phyloP scores from a whole-genome alignment of 2,329 filamentous ascomycete species.

The Graphilbum ipis-grandicollis region DNA sequence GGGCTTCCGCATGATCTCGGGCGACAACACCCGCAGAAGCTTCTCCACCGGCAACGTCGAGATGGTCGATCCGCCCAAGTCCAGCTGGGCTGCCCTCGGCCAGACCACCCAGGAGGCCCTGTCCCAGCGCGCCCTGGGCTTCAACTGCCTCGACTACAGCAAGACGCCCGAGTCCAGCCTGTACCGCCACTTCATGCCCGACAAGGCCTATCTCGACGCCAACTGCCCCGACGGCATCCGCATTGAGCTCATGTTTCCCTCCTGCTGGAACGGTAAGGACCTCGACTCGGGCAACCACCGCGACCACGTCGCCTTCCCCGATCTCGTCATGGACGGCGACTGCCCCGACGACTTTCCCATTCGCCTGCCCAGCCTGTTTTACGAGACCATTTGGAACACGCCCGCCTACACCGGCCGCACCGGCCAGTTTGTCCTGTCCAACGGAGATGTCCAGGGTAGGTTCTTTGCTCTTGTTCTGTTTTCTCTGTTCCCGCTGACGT shows the following conservation, averaged over 20 bases:
- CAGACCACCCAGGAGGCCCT: conserved; percentile 51
- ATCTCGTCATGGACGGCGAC: conserved; percentile 54
- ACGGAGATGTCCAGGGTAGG: conserved; percentile 58
- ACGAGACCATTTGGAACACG: conserved; percentile 72
- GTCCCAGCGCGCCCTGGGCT: conserved; percentile 67
- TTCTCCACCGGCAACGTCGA: conserved; percentile 54
- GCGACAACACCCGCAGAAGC: conserved; percentile 47
- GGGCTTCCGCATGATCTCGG: conserved; percentile 69
- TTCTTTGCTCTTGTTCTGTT: not conserved
- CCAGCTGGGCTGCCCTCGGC: conserved; percentile 46
- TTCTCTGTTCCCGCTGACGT: conserved; percentile 3
- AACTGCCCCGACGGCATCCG: conserved; percentile 72
- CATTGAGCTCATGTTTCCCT: conserved; percentile 74
- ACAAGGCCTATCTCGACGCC: conserved; percentile 61
- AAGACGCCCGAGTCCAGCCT: conserved; percentile 51
- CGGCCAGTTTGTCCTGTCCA: conserved; percentile 59
- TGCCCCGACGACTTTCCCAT: conserved; percentile 55
- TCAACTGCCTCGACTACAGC: conserved; percentile 85
- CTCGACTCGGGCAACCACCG: conserved; percentile 35
- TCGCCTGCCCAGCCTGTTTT: conserved; percentile 61
- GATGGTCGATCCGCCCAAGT: conserved; percentile 47
- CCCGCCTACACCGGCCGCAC: conserved; percentile 39
- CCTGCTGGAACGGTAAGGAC: conserved; percentile 69
- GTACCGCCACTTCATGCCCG: conserved; percentile 65
- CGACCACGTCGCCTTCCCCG: conserved; percentile 61